A percentile compares a stretch with the other conserved stretches of the same genome.
Evolutionary conservation across 73 alveolate species (phyloP).

Genomic region (Stentor roeselii): DNA sequence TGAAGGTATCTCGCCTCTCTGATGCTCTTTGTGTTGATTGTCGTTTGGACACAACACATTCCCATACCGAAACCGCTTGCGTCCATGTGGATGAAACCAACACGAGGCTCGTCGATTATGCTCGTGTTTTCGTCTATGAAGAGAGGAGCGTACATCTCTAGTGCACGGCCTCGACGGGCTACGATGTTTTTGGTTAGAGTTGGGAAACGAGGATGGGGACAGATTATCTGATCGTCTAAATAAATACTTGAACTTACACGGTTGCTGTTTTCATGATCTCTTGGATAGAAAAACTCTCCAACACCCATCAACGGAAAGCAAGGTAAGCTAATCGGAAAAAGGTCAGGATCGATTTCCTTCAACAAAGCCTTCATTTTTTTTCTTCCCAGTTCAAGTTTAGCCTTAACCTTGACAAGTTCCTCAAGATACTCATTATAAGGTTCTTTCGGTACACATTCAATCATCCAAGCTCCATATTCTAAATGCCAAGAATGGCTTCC

Average conservation of each 20-base stretch:
- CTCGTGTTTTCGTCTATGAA: slow-evolving; percentile 80
- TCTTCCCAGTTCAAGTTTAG: slow-evolving; percentile 41
- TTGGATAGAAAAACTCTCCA: slow-evolving; percentile 19
- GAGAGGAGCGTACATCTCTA: slow-evolving; percentile 84
- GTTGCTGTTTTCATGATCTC: slow-evolving; percentile 44
- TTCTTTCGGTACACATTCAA: slow-evolving; percentile 71
- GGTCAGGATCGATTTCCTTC: slow-evolving; percentile 28
- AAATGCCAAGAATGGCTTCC: slow-evolving; percentile 41
- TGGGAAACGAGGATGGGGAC: slow-evolving; percentile 94
- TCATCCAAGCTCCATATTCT: slow-evolving; percentile 86
- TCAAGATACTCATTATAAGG: slow-evolving; percentile 45
- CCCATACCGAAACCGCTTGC: slow-evolving; percentile 88
- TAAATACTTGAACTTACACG: slow-evolving; percentile 54
- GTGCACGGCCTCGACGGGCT: slow-evolving; percentile 84
- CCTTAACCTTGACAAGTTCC: slow-evolving; percentile 33
- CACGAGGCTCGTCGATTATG: slow-evolving; percentile 54
- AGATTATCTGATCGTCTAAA: slow-evolving; percentile 75
- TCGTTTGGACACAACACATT: slow-evolving; percentile 54
- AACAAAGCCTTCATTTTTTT: slow-evolving; percentile 34
- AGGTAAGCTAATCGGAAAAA: slow-evolving; percentile 30
- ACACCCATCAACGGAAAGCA: slow-evolving; percentile 41
- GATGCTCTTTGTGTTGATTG: slow-evolving; percentile 53
- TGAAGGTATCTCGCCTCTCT: slow-evolving; percentile 68
- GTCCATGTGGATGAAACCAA: slow-evolving; percentile 76
- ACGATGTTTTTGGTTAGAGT: slow-evolving; percentile 75